Percentiles rank a stretch among this genome's conserved stretches.
These are phyloP conservation scores for Fusarium sp. DNA, from an alignment of 2,329 filamentous ascomycete genomes.

Conservation along the genomic window DNA sequence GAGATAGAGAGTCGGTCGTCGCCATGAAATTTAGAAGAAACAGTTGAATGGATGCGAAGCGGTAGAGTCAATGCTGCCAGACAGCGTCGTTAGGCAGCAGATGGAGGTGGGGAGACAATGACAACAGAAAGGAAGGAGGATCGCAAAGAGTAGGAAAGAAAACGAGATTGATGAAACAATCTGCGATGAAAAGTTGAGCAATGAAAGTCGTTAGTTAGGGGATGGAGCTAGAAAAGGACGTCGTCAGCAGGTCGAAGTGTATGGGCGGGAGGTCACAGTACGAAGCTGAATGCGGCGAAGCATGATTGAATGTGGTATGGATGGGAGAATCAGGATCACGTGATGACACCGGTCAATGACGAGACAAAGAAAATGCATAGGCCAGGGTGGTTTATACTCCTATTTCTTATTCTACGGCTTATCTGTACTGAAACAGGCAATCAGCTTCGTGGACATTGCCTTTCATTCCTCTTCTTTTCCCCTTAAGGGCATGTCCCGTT, in stretches of 20 bases:
- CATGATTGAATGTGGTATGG: conserved; percentile 36
- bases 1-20: conserved; percentile 48
- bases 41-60: conserved; percentile 18
- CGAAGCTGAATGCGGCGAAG: conserved; percentile 42
- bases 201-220: conserved; percentile 39
- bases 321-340: conserved; percentile 34
- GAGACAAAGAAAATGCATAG: conserved; percentile 17
- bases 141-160: conserved; percentile 18
- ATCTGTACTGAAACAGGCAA: background rate
- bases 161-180: conserved; percentile 16
- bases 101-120: conserved; percentile 41
- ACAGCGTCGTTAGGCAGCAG: conserved; percentile 42
- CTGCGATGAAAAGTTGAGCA: conserved; percentile 25
- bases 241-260: conserved; percentile 38
- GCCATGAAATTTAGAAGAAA: conserved; percentile 44
- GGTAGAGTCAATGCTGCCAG: conserved; percentile 23
- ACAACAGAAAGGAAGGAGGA: conserved; percentile 17
- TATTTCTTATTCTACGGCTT: background rate
- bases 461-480: background rate
- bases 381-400: conserved; percentile 1
- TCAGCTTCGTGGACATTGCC: background rate
- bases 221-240: conserved; percentile 40
- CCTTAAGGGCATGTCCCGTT: background rate
- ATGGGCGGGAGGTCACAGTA: conserved; percentile 27
- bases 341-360: conserved; percentile 20